These are phyloP conservation scores for Candida maltosa DNA, from an alignment of 805 yeast genomes.

Conservation along the genomic window DNA sequence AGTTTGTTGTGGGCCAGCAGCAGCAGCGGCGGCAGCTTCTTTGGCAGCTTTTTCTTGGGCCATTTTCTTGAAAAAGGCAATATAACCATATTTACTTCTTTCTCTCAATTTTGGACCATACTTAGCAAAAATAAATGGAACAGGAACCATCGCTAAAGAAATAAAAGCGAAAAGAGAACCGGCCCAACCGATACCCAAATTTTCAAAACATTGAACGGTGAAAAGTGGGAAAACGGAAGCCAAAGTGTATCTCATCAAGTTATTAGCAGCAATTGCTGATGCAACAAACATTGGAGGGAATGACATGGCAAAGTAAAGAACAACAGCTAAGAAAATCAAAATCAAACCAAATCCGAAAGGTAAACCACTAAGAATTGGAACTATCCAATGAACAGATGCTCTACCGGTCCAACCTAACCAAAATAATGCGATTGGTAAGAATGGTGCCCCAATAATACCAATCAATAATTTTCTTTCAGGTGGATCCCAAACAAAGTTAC, in stretches of 20 bases:
- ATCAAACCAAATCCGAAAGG: constrained; percentile 76
- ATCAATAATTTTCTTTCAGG: constrained; percentile 62
- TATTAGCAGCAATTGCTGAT: constrained; percentile 88
- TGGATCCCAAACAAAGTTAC: constrained; percentile 49
- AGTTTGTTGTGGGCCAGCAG: too few species aligned
- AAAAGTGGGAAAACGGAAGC: constrained; percentile 84
- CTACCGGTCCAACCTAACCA: constrained; percentile 83
- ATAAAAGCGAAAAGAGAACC: constrained; percentile 63
- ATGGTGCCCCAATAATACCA: constrained; percentile 65
- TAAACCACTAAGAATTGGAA: constrained; percentile 71
- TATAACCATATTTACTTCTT: constrained; percentile 57
- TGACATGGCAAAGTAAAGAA: constrained; percentile 65
- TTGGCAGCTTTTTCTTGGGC: constrained; percentile 13
- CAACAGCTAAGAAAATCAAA: constrained; percentile 65
- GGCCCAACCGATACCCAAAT: constrained; percentile 78
- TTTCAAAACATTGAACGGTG: constrained; percentile 78
- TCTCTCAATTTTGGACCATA: constrained; percentile 59
- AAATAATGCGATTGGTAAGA: constrained; percentile 65
- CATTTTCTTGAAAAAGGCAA: constrained; percentile 32
- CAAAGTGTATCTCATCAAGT: constrained; percentile 67
- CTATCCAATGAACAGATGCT: constrained; percentile 65
- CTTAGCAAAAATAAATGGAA: constrained; percentile 65
- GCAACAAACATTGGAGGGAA: constrained; percentile 79
- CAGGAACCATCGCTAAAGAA: constrained; percentile 67
- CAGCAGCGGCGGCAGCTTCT: constrained; percentile 10